These are phyloP conservation scores for Bruguiera parviflora DNA, from an alignment of 345 rosid genomes.

Conservation along the genomic window DNA sequence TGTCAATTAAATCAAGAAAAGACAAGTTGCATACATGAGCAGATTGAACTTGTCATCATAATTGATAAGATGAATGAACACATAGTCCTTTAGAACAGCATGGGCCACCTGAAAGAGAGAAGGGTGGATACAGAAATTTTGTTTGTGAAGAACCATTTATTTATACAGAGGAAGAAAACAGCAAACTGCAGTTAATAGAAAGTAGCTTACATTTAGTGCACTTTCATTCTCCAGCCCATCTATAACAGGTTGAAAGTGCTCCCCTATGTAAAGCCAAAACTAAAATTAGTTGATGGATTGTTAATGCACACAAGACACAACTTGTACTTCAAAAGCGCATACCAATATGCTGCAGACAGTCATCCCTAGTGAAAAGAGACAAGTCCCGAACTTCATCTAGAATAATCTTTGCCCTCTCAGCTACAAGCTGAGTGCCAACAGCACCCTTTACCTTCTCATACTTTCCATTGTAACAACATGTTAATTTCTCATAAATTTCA, in stretches of 20 bases:
- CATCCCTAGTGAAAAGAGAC: slow-evolving; percentile 64
- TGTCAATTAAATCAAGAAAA: not conserved
- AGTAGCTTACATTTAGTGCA: slow-evolving; percentile 14
- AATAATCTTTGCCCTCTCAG: slow-evolving; percentile 85
- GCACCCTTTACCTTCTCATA: slow-evolving; percentile 60
- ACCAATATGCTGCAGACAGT: slow-evolving; percentile 87
- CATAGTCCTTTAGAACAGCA: slow-evolving; percentile 59
- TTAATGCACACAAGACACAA: slow-evolving; percentile 11
- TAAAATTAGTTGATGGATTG: slow-evolving; percentile 11
- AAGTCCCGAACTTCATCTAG: slow-evolving; percentile 74
- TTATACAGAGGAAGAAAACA: not conserved
- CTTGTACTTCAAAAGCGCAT: slow-evolving; percentile 3
- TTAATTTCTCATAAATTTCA: slow-evolving; percentile 71
- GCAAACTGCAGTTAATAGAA: not conserved
- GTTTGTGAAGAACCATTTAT: not conserved
- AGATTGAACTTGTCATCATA: slow-evolving; percentile 90
- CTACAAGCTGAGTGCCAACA: slow-evolving; percentile 75
- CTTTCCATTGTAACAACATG: slow-evolving; percentile 52
- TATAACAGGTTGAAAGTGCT: slow-evolving; percentile 71
- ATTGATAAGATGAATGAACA: slow-evolving; percentile 76
- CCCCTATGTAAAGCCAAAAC: slow-evolving; percentile 44
- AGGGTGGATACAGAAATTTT: not conserved
- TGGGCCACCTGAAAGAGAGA: slow-evolving; percentile 62
- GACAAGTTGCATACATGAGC: slow-evolving; percentile 55
- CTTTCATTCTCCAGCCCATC: slow-evolving; percentile 48